Base-by-base conservation (phyloP, 768 basidiomycete species). In the Mycena kentingensis region DNA sequence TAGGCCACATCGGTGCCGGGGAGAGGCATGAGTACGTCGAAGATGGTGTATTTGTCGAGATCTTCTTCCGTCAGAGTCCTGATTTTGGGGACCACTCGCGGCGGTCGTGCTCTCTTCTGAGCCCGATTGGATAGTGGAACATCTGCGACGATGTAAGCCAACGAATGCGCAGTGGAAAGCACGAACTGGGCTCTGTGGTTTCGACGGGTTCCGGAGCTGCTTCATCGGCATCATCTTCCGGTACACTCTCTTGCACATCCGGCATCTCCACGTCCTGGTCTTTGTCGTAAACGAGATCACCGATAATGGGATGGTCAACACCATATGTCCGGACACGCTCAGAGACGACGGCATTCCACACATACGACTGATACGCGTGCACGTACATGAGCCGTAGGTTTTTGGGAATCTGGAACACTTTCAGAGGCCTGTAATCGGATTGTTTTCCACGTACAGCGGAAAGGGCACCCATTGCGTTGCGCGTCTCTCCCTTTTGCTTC, bases 291-390 rank as follows among this genome's bases (percentile, higher is more conserved):
- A 98, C 91, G n/a, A 98, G 77, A 66, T 99, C 97, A 1, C 97
- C 97, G 5, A 83, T 82, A 38, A 94, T 78, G 2, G 92, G 85
- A 54, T 80, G 77, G 45, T 87, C 80, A 45, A 79, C 73, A 26
- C 95, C 93, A 62, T 85, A 85, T 42, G 78, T 76, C 53, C 83
- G 84, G 63, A 98, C 85, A 12, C 97, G 88, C 70, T 98, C 93
- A 3, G 95, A 98, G 34, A 95, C 92, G 50, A 98, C 87, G 41
- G 93, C 85, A 70, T 99, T 99, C 96, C 96, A 99, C 28, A 98
- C 87, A 62, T 98, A 99, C 15, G 92, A 95, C 68, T 99, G 97
- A 67, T 98, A 99, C 26, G 95, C 95, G 69, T 99, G 97, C 49
- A 98, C 85, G 67, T 98, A 99, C 91, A 99, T 98, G 58, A 97